phyloP scores from a whole-genome alignment of 306 rosid species.

The Rosa multiflora region DNA sequence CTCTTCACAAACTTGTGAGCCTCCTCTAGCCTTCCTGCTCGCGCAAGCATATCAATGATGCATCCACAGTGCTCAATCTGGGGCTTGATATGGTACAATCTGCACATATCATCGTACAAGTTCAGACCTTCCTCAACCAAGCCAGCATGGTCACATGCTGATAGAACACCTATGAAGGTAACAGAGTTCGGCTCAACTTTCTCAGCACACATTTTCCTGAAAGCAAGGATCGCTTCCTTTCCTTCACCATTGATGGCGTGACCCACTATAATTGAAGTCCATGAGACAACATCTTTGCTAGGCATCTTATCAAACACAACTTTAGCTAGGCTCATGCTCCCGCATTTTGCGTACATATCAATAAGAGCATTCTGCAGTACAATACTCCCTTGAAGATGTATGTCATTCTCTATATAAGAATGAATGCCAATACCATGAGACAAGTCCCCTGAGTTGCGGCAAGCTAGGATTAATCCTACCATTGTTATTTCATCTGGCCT shows the following conservation, averaged over 20 bases:
- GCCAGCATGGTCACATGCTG: constrained; percentile 21
- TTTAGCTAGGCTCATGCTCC: constrained; percentile 23
- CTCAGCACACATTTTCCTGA: constrained; percentile 20
- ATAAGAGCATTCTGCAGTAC: constrained; percentile 23
- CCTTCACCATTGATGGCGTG: constrained; percentile 27
- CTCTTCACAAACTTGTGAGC: constrained; percentile 20
- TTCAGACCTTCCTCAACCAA: constrained; percentile 25
- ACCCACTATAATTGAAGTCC: constrained; percentile 32
- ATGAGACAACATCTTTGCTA: constrained; percentile 20
- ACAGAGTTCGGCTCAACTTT: constrained; percentile 26
- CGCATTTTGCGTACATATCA: constrained; percentile 29
- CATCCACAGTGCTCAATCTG: constrained; percentile 26
- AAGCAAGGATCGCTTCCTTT: constrained; percentile 16
- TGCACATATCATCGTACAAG: constrained; percentile 15
- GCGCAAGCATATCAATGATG: constrained; percentile 18
- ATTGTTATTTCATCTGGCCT: constrained; percentile 28
- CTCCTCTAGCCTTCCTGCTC: constrained; percentile 29
- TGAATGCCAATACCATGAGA: constrained; percentile 16
- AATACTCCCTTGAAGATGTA: constrained; percentile 11
- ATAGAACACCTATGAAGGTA: constrained; percentile 22
- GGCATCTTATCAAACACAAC: constrained; percentile 23
- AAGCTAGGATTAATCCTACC: constrained; percentile 29
- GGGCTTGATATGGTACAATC: constrained; percentile 9
- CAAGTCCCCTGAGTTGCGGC: constrained; percentile 23
- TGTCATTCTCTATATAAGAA: constrained; percentile 17